Percentiles rank a stretch among this genome's conserved stretches.
These are phyloP conservation scores for Psilocybe sp. DNA, from an alignment of 768 basidiomycete species.

Conservation along the genomic window DNA sequence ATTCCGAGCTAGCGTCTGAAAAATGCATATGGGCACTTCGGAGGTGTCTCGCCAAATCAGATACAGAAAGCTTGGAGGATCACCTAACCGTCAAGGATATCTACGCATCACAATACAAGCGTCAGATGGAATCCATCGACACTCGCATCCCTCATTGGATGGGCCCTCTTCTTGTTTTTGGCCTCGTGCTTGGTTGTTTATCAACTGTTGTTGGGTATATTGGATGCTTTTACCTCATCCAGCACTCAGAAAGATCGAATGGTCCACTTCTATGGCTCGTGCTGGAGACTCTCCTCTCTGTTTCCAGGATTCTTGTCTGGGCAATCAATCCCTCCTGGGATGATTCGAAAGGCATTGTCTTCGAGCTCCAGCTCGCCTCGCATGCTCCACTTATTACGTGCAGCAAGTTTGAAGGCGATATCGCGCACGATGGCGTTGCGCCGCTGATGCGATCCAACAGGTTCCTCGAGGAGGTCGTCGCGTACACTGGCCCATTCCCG, in stretches of 20 bases:
- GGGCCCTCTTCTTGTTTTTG: background rate
- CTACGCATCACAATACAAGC: background rate
- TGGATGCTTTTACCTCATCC: conserved; percentile 9
- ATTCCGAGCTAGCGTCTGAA: too few species aligned
- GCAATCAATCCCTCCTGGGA: conserved; percentile 9
- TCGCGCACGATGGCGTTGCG: background rate
- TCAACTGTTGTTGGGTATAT: conserved; percentile 7
- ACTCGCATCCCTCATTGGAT: background rate
- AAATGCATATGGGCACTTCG: background rate
- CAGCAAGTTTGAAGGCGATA: conserved; percentile 1
- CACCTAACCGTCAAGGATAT: background rate
- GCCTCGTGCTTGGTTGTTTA: background rate
- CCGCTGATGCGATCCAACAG: background rate
- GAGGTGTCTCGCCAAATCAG: background rate
- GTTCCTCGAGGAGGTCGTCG: conserved; percentile 7
- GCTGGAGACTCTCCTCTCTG: conserved; percentile 6
- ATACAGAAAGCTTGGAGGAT: background rate
- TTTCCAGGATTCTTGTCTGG: conserved; percentile 11
- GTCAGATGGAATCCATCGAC: background rate
- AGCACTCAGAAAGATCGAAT: background rate
- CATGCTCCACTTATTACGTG: conserved; percentile 8
- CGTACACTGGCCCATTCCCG: conserved; percentile 8
- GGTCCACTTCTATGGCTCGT: conserved; percentile 11
- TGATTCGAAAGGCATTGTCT: conserved; percentile 7
- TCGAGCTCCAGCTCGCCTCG: conserved; percentile 4